phyloP scores from a whole-genome alignment of 352 stramenopile genomes.

The Aphanomyces euteiches region DNA sequence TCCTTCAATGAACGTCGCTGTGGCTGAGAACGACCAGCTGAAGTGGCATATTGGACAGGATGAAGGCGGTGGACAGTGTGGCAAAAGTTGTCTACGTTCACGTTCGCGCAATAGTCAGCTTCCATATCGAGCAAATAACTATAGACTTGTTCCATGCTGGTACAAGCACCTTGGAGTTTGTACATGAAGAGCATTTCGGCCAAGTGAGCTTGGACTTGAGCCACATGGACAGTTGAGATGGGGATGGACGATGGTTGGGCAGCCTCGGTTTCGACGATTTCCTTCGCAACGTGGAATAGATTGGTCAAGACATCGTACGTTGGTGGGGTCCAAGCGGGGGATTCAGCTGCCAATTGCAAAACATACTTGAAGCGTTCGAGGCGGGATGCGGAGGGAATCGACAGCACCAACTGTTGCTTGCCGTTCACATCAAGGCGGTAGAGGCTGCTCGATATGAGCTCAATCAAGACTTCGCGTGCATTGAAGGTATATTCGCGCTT shows the following conservation, averaged over 20 bases:
- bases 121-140: constrained; percentile 3
- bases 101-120: not conserved
- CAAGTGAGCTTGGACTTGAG: not conserved
- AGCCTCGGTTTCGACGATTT: not conserved
- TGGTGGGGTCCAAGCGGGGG: not conserved
- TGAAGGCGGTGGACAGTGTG: not conserved
- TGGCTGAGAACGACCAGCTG: not conserved
- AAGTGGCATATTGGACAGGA: not conserved
- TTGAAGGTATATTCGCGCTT: not conserved
- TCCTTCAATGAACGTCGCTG: not conserved
- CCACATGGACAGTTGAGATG: not conserved
- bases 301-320: not conserved
- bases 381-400: not conserved
- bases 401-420: not conserved
- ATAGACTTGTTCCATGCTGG: not conserved
- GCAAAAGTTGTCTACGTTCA: not conserved
- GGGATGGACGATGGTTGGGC: not conserved
- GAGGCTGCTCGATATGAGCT: not conserved
- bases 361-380: not conserved
- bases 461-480: not conserved
- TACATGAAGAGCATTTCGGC: not conserved
- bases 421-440: not conserved
- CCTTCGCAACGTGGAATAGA: not conserved
- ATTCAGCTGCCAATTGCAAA: not conserved
- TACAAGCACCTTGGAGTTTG: not conserved